Base-by-base conservation (phyloP, 176 grass and related monocot genomes). In the Dendrocalamus sinicus region DNA sequence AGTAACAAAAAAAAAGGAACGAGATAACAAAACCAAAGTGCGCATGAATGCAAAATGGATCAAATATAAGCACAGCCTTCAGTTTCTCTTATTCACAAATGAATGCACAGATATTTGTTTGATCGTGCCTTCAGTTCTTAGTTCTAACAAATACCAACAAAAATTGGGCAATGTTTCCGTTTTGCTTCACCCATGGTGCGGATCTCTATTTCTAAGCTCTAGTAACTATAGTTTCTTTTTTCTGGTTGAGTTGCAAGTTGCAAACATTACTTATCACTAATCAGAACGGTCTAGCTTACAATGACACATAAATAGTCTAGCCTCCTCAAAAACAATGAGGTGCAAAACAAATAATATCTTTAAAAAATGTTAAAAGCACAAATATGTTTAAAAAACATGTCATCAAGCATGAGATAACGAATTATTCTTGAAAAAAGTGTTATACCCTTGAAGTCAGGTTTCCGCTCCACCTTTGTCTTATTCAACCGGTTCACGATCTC, bases 401-500 rank as follows among this genome's bases (percentile, higher is more conserved):
- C 6, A 75, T 35, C 47, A 67, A 75, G 59, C 17, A 80, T 55
- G 54, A 64, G 45, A 70, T 17, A 37, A 71, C 16, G 32, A 61
- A 81, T 76, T 59, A 8, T 88, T 80, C 19, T 32, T 30, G 16
- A 91, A n/a, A 71, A 13, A 79, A 82, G 57, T 68, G 24, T 54
- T 72, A 81, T 89, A 99, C 96, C 96, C 82, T 91, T 99, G 40
- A 96, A 92, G 76, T 99, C 96, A 72, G 92, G 73, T 57, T 86
- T 99, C 75, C 90, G 80, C 75, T 96, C 93, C 75, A 99, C 96
- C 86, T 99, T 99, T 71, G 96, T 99, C 79, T 99, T 99, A 83
- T 96, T 99, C 86, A 99, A 76, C 78, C 93, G 91, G 73, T 99
- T 99, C 16, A 96, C 90, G 70, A 96, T 76, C 41, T 99, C 96